phyloP scores from a whole-genome alignment of 768 basidiomycete species.

The Amanita muscaria region DNA sequence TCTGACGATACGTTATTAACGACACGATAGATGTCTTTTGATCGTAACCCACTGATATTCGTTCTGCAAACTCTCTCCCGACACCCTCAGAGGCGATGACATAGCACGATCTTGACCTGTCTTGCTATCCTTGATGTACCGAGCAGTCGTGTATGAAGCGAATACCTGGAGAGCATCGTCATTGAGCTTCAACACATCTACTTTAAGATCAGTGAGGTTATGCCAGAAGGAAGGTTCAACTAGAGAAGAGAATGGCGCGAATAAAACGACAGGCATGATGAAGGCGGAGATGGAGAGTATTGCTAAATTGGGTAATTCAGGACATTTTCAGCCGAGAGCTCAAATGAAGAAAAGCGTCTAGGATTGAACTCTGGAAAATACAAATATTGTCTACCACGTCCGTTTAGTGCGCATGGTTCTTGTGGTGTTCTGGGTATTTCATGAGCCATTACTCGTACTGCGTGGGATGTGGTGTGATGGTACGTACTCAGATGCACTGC shows the following conservation, averaged over 20 bases:
- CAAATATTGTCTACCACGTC: no score
- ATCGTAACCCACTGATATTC: constrained; percentile 37
- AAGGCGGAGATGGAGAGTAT: not conserved
- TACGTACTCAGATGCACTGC: constrained; percentile 79
- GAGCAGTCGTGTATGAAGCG: constrained; percentile 65
- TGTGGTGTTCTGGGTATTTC: constrained; percentile 64
- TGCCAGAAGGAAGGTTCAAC: constrained; percentile 94
- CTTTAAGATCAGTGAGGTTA: constrained; percentile 78
- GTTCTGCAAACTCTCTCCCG: constrained; percentile 54
- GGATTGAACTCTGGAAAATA: no score
- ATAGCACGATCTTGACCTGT: constrained; percentile 68
- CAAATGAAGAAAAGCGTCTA: no score
- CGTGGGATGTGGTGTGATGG: not conserved
- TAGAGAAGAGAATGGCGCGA: constrained; percentile 78
- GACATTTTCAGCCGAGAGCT: not conserved
- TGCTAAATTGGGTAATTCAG: constrained; percentile 3
- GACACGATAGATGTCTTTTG: not conserved
- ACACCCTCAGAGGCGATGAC: constrained; percentile 56
- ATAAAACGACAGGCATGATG: constrained; percentile 66
- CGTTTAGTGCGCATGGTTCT: constrained; percentile 75
- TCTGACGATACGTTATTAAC: constrained; percentile 20
- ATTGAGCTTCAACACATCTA: constrained; percentile 80
- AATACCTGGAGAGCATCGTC: constrained; percentile 56
- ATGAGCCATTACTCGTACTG: constrained; percentile 14
- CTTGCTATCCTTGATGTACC: constrained; percentile 67